Evolutionary conservation across 352 stramenopile genomes (phyloP), one percentile per base, ranked within the genome.

Genomic region (Globisporangium canariense): DNA sequence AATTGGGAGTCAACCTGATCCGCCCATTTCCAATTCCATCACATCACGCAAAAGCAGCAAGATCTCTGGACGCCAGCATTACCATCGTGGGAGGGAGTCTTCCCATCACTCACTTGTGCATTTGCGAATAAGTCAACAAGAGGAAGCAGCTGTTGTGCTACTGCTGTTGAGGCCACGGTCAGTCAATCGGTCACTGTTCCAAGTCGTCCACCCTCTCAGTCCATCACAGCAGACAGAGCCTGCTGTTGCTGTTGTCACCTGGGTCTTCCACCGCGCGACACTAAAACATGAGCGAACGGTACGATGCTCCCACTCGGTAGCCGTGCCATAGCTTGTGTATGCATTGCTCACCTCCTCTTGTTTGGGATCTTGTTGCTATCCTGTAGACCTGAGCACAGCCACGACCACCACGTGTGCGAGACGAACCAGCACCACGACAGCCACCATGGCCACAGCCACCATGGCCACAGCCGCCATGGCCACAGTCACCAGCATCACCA

Each of bases 341-440:
- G 43, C 13, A 50, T 13, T 25, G 41, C 41, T 47, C 36, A 41
- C 36, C 36, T 28, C 1, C 11, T 41, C 36, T 16, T 11, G 36
- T 41, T 11, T 28, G 25, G 25, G 25, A 28, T 28, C 25, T 28
- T 28, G 25, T 14, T 63, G 22, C 32, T 30, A 22, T 2, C 14
- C 18, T 40, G 13, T 5, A 67, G 62, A 58, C 62, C 62, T 28
- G 62, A 67, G 14, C 54, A 62, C 38, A 38, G 32, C 11, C 45
- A 52, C 22, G 32, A 45, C 28, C 50, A 40, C 28, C 43, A 67
- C 14, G 32, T 32, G 9, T 61, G 52, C 52, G 45, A 53, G 40
- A 59, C 62, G 2, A 67, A 67, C 54, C 62, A 67, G 54, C 53
- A 52, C 4, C 60, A 65, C 34, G 38, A 40, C 7, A 5, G 25